Conservation (phyloP, 768 basidiomycete species). For the Termitomyces sp. region DNA sequence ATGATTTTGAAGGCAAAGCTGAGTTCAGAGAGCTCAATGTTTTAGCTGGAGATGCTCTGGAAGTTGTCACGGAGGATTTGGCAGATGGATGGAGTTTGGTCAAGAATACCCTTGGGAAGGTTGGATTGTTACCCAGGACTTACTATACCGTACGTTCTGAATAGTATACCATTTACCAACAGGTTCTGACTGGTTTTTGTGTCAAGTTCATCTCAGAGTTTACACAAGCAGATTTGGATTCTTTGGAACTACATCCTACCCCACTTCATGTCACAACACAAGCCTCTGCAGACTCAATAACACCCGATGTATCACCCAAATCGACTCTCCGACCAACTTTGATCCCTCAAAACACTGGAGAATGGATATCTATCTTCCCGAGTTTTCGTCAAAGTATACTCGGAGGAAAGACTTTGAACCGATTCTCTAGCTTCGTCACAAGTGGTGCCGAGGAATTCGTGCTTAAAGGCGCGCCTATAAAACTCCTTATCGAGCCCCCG, state of each 20-base stretch:
- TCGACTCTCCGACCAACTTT: conserved; percentile 41
- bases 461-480: conserved; percentile 55
- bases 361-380: conserved; percentile 56
- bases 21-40: conserved; percentile 73
- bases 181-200: not conserved
- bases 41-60: conserved; percentile 65
- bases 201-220: conserved; percentile 67
- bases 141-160: conserved; percentile 64
- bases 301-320: conserved; percentile 45
- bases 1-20: conserved; percentile 69
- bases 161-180: not conserved
- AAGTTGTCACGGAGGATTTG: conserved; percentile 67
- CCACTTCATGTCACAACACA: conserved; percentile 24
- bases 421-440: conserved; percentile 85
- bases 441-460: conserved; percentile 84
- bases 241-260: conserved; percentile 30
- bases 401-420: conserved; percentile 74
- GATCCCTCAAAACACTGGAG: conserved; percentile 66
- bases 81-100: conserved; percentile 84
- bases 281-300: conserved; percentile 40
- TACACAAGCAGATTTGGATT: conserved; percentile 45
- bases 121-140: conserved; percentile 64
- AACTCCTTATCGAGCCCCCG: conserved; percentile 20
- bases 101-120: conserved; percentile 48
- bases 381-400: conserved; percentile 70